Evolutionary conservation across 2,329 filamentous ascomycete genomes (phyloP).

Genomic region (Penicillium decumbens): DNA sequence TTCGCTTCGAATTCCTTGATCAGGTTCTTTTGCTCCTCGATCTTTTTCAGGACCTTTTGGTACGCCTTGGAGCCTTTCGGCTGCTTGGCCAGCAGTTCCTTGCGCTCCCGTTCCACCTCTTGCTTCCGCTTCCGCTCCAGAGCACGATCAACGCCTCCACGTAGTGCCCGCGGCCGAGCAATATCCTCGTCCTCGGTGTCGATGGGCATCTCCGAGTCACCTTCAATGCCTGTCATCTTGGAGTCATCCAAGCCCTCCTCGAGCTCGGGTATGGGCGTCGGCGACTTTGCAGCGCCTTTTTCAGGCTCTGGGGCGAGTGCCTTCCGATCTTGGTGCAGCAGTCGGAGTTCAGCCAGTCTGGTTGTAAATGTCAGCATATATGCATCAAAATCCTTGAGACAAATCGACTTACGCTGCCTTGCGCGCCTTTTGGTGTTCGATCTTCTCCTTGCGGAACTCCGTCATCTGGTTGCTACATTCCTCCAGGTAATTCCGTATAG

Average conservation of each 20-base stretch:
- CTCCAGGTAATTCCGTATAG: slow-evolving; percentile 82
- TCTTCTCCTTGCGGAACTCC: slow-evolving; percentile 88
- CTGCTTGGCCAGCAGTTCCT: slow-evolving; percentile 60
- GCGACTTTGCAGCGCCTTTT: slow-evolving; percentile 35
- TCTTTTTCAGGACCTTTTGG: slow-evolving; percentile 79
- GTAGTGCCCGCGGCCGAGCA: slow-evolving; percentile 53
- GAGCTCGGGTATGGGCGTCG: slow-evolving; percentile 42
- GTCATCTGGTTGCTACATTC: slow-evolving; percentile 94
- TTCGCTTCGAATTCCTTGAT: slow-evolving; percentile 79
- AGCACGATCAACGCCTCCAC: slow-evolving; percentile 63
- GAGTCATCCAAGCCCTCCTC: slow-evolving; percentile 38
- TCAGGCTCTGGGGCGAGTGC: slow-evolving; percentile 44
- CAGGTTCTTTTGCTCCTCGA: slow-evolving; percentile 76
- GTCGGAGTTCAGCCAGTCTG: slow-evolving; percentile 44
- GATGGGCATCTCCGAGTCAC: slow-evolving; percentile 57
- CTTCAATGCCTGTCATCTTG: slow-evolving; percentile 49
- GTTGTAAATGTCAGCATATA: slow-evolving; percentile 10
- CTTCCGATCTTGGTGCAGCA: slow-evolving; percentile 46
- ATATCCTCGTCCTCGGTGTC: slow-evolving; percentile 68
- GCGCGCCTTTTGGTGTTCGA: slow-evolving; percentile 78
- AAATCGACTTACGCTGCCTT: slow-evolving; percentile 52
- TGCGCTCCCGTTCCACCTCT: slow-evolving; percentile 65
- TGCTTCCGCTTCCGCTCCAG: slow-evolving; percentile 73
- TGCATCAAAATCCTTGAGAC: slow-evolving; percentile 1
- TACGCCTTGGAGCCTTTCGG: slow-evolving; percentile 85